Evolutionary conservation across 208 protist species (phyloP).

Genomic region (Trypanosoma scelopori): DNA sequence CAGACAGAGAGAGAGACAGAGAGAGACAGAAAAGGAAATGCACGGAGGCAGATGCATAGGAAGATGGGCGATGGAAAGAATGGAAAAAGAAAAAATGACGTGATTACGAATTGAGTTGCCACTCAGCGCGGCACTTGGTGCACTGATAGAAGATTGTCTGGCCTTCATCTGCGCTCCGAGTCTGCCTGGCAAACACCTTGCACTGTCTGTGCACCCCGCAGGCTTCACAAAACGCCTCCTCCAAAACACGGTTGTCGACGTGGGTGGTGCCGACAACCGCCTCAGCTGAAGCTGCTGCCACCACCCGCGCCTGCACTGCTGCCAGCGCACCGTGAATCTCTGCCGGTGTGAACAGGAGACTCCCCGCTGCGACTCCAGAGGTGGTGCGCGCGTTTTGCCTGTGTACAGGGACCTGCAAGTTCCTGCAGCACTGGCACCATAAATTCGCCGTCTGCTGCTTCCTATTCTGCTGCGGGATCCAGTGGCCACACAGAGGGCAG

Average conservation of each 20-base stretch:
- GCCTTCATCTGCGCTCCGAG: slow-evolving; percentile 89
- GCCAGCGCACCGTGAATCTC: slow-evolving; percentile 37
- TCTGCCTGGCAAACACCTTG: slow-evolving; percentile 84
- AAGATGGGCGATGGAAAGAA: neutral
- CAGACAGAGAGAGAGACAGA: neutral
- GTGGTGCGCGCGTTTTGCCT: slow-evolving; percentile 12
- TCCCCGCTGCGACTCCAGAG: slow-evolving; percentile 31
- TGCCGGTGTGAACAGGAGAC: slow-evolving; percentile 49
- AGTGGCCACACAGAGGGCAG: slow-evolving; percentile 69
- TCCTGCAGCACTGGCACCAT: slow-evolving; percentile 37
- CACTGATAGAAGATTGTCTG: slow-evolving; percentile 93
- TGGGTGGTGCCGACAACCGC: slow-evolving; percentile 37
- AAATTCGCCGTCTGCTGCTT: slow-evolving; percentile 6
- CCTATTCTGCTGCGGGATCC: slow-evolving; percentile 31
- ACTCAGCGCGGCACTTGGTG: slow-evolving; percentile 80
- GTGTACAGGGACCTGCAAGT: slow-evolving; percentile 26
- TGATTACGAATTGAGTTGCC: slow-evolving; percentile 89
- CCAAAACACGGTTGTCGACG: slow-evolving; percentile 81
- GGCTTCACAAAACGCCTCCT: slow-evolving; percentile 85
- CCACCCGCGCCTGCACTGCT: slow-evolving; percentile 25
- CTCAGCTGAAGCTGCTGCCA: neutral
- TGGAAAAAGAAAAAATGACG: neutral
- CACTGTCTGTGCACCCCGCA: slow-evolving; percentile 74
- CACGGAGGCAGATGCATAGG: no score
- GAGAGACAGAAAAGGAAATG: neutral